Evolutionary conservation across 108 stramenopile genomes (phyloP).

Genomic region (Schizochytrium sp.): DNA sequence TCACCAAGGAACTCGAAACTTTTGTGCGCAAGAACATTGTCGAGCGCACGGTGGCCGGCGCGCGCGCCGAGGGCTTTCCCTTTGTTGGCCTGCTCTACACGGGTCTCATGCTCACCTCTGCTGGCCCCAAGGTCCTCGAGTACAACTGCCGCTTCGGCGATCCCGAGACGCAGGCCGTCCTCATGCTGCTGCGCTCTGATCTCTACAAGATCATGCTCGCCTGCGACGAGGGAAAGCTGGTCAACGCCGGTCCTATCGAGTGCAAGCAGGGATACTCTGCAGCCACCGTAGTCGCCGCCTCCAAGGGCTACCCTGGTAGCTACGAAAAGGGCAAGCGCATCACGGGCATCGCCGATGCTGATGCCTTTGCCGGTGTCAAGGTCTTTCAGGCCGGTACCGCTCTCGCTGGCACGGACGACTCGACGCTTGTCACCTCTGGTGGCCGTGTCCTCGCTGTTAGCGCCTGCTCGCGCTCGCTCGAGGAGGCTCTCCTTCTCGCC

Average conservation of each 20-base stretch:
- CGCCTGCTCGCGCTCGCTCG: constrained; percentile 66
- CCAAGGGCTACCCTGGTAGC: constrained; percentile 76
- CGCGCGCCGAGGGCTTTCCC: constrained; percentile 86
- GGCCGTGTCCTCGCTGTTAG: constrained; percentile 94
- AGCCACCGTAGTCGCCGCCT: constrained; percentile 84
- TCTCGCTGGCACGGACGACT: constrained; percentile 18
- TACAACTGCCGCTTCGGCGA: constrained; percentile 98
- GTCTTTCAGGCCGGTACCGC: not conserved
- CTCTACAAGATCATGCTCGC: constrained; percentile 80
- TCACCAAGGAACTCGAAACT: constrained; percentile 71
- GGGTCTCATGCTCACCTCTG: constrained; percentile 77
- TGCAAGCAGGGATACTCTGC: constrained; percentile 74
- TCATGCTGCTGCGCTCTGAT: constrained; percentile 80
- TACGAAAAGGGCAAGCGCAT: constrained; percentile 95
- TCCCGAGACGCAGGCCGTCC: constrained; percentile 95
- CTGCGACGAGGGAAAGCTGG: constrained; percentile 68
- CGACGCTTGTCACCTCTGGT: constrained; percentile 67
- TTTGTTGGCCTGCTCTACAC: constrained; percentile 93
- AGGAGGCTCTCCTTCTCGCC: constrained; percentile 65
- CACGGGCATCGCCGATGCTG: constrained; percentile 61
- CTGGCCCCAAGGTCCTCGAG: constrained; percentile 74
- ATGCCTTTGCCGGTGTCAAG: not conserved
- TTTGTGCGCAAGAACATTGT: constrained; percentile 76
- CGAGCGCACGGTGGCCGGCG: constrained; percentile 77
- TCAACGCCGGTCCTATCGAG: not conserved